A percentile compares a stretch with the other conserved stretches of the same genome.
These are phyloP conservation scores for Ceratocystis cubensis DNA, from an alignment of 2,329 filamentous ascomycete genomes.

Conservation along the genomic window DNA sequence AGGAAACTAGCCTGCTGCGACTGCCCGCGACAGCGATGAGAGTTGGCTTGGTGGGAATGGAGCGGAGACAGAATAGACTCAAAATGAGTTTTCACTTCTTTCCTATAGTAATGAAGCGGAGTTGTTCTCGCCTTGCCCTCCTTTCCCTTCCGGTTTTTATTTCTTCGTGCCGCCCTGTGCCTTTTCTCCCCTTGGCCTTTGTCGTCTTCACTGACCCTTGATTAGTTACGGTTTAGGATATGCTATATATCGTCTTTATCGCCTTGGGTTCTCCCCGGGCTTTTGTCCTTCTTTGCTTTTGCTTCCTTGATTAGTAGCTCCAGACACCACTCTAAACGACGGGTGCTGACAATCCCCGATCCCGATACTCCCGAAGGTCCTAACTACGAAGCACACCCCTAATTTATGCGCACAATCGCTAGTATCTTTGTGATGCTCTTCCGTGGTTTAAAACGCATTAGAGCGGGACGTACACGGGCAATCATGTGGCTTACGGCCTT, in stretches of 20 bases:
- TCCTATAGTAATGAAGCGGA: not conserved
- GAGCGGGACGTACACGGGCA: conserved; percentile 42
- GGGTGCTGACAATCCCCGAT: no score
- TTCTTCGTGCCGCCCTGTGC: not conserved
- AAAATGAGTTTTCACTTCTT: not conserved
- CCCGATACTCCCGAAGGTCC: not conserved
- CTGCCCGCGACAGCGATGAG: not conserved
- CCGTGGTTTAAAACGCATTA: conserved; percentile 51
- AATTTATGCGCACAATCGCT: conserved; percentile 46
- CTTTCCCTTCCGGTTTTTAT: not conserved
- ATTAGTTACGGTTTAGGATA: no score
- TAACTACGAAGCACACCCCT: conserved; percentile 22
- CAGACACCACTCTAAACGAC: no score
- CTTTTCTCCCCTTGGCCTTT: not conserved
- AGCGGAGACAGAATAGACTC: no score
- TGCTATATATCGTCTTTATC: no score
- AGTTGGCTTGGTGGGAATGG: not conserved
- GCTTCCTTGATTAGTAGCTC: no score
- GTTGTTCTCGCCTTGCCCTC: not conserved
- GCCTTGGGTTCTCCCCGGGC: no score
- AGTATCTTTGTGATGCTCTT: conserved; percentile 50
- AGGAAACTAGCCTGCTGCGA: not conserved
- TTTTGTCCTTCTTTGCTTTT: no score
- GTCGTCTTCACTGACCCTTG: no score
- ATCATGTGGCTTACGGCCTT: conserved; percentile 41